A percentile compares a stretch with the other conserved stretches of the same genome.
Conservation (phyloP, 2,329 filamentous ascomycete species). For the Cytospora leucostoma region DNA sequence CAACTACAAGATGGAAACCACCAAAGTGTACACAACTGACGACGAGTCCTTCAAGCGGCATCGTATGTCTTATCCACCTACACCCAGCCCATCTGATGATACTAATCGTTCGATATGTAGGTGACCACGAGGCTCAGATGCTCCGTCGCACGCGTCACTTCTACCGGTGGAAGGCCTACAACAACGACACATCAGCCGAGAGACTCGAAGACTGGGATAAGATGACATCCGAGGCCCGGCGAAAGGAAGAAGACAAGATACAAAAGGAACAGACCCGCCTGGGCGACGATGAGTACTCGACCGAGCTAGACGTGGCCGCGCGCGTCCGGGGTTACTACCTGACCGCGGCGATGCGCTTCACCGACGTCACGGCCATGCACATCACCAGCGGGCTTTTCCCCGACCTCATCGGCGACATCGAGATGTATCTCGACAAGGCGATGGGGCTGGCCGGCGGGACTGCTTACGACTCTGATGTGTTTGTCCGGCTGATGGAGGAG, state of each 20-base stretch:
- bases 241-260: constrained; percentile 46
- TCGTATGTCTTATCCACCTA: constrained; percentile 29
- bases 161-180: constrained; percentile 49
- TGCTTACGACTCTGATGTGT: constrained; percentile 29
- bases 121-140: constrained; percentile 46
- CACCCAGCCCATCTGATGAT: neutral
- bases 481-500: constrained; percentile 42
- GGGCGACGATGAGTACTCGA: constrained; percentile 57
- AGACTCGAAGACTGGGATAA: constrained; percentile 44
- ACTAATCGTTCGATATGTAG: neutral
- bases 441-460: constrained; percentile 43
- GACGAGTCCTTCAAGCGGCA: constrained; percentile 49
- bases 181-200: constrained; percentile 33
- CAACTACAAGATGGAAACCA: constrained; percentile 54
- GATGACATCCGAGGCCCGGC: constrained; percentile 51
- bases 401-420: constrained; percentile 43
- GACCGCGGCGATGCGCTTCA: constrained; percentile 64
- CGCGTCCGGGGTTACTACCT: constrained; percentile 70
- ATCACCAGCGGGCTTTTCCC: constrained; percentile 53
- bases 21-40: constrained; percentile 61
- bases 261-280: constrained; percentile 49
- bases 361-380: constrained; percentile 55
- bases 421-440: constrained; percentile 45
- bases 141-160: constrained; percentile 52
- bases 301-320: constrained; percentile 63